Evolutionary conservation across 805 yeast species (phyloP).

Genomic region (Candida ponderosae): DNA sequence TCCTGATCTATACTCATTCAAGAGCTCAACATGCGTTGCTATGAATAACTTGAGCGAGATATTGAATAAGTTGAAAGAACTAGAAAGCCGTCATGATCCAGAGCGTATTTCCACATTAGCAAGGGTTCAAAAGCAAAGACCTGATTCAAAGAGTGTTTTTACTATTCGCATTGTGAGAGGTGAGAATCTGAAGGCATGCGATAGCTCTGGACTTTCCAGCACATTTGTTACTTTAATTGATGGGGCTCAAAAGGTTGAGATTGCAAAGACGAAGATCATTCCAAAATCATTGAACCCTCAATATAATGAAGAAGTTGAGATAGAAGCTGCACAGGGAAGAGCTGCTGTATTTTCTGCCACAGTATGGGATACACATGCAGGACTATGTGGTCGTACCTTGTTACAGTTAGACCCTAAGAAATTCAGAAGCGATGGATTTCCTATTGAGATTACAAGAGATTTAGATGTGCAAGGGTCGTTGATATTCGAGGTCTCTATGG

Average conservation of each 20-base stretch:
- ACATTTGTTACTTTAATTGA: slow-evolving; percentile 61
- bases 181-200: slow-evolving; percentile 44
- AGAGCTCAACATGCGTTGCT: slow-evolving; percentile 62
- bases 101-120: slow-evolving; percentile 42
- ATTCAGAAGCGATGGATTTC: slow-evolving; percentile 60
- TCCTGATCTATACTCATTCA: slow-evolving; percentile 52
- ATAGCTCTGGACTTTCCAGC: slow-evolving; percentile 38
- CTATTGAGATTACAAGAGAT: slow-evolving; percentile 51
- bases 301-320: slow-evolving; percentile 86
- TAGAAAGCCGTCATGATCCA: slow-evolving; percentile 53
- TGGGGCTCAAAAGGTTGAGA: slow-evolving; percentile 39
- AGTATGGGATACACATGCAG: slow-evolving; percentile 61
- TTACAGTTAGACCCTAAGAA: slow-evolving; percentile 54
- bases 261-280: slow-evolving; percentile 65
- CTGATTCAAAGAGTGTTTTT: slow-evolving; percentile 42
- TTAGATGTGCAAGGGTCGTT: slow-evolving; percentile 61
- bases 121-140: slow-evolving; percentile 24
- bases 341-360: slow-evolving; percentile 46
- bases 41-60: slow-evolving; percentile 57
- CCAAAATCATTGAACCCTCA: slow-evolving; percentile 58
- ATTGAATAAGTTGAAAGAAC: slow-evolving; percentile 35
- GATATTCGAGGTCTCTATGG: slow-evolving; percentile 61
- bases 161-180: slow-evolving; percentile 58
- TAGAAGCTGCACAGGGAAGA: slow-evolving; percentile 29
- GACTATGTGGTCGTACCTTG: slow-evolving; percentile 57